Conservation (phyloP, 2,329 filamentous ascomycete genomes). For the Talaromyces sp. region DNA sequence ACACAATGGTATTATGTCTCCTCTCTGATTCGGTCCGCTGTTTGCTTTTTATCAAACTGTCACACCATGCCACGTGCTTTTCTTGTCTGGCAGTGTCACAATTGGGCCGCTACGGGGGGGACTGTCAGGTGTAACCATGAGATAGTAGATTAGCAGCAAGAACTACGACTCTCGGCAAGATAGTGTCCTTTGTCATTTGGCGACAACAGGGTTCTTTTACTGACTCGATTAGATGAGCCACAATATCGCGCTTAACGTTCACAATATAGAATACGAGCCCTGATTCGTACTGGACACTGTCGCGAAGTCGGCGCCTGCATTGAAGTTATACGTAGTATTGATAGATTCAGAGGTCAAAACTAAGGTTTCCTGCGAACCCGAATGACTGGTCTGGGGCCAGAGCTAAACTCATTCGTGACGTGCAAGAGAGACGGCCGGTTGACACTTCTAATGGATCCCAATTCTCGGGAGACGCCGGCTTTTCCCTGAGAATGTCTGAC, state of each 20-base stretch:
- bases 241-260: neutral
- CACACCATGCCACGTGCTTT: conserved; percentile 1
- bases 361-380: conserved; percentile 2
- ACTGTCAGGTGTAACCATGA: neutral
- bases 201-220: neutral
- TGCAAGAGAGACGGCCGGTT: neutral
- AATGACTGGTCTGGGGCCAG: neutral
- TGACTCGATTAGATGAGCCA: neutral
- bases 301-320: neutral
- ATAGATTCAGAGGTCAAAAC: neutral
- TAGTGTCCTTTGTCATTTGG: neutral
- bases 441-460: neutral
- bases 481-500: neutral
- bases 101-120: neutral
- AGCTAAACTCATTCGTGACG: neutral
- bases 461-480: neutral
- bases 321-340: neutral
- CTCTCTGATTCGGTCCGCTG: neutral
- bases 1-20: neutral
- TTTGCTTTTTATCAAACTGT: conserved; percentile 1
- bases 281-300: neutral
- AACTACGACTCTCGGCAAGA: neutral
- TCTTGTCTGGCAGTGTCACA: conserved; percentile 1
- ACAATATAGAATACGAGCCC: neutral
- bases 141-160: neutral